Evolutionary conservation across 768 basidiomycete species (phyloP), one percentile per base, ranked within the genome.

Genomic region (Mrakia gelida): DNA sequence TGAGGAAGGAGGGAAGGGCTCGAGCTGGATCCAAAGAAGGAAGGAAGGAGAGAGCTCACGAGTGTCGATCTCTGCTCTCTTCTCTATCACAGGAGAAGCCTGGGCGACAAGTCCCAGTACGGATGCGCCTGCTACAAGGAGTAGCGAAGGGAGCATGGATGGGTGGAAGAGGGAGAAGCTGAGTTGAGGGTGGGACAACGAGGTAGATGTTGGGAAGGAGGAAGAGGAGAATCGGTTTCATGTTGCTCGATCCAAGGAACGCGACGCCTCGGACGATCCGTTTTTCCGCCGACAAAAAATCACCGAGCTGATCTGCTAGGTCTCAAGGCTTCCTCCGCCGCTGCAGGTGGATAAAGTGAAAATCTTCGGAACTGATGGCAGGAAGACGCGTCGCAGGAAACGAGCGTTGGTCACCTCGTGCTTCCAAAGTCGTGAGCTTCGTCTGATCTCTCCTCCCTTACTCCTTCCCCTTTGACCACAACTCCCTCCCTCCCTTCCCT

Each of bases 151-250:
- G 26, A 59, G 59, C 59, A 59, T 59, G 59, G 59, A 59, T 26
- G 28, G 56, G 16, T 11, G 23, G 11, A n/a, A 56, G n/a, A n/a
- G 26, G 59, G 59, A 59, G 23, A 0, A 38, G 38, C 38, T 38
- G 38, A 38, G 38, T 38, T 38, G 13, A 3, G 8, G 28, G 0
- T 26, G 26, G 3, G n/a, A 26, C 5, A 3, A 59, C 11, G 59
- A 28, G 59, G 59, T 59, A 59, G 59, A 59, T n/a, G 59, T 59
- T 59, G 26, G 59, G 59, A 16, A 59, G 59, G 59, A 59, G 59
- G 28, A 59, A 4, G 54, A 8, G 7, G 26, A 52, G 49, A 13
- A 21, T 45, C 45, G 45, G 45, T 45, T 45, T 45, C 45, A 45
- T 52, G 49, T 52, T 52, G 49, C 15, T 52, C 18, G 45, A 52